Percentiles rank a stretch among this genome's conserved stretches.
These are phyloP conservation scores for Pyrenochaeta sp. DNA, from an alignment of 2,329 filamentous ascomycete genomes.

Conservation along the genomic window DNA sequence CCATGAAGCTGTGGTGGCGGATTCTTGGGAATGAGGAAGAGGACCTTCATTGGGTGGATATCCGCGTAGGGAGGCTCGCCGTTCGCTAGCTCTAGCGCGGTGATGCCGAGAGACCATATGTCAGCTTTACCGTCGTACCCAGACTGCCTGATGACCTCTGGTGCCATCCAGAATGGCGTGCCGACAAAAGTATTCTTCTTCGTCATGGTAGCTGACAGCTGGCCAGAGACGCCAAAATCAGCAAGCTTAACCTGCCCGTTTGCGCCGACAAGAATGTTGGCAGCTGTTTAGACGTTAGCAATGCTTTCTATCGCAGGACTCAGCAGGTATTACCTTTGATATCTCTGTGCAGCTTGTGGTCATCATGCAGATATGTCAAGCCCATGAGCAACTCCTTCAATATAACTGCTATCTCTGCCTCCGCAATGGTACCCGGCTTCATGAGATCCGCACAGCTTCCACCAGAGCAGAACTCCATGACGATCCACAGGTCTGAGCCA, in stretches of 20 bases:
- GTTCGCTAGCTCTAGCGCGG: constrained; percentile 87
- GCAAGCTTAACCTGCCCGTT: constrained; percentile 97
- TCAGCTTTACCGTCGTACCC: constrained; percentile 98
- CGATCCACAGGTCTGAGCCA: constrained; percentile 96
- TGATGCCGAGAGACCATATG: constrained; percentile 96
- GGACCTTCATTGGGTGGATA: constrained; percentile 97
- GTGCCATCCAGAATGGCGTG: constrained; percentile 99
- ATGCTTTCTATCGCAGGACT: no score
- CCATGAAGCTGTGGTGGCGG: constrained; percentile 75
- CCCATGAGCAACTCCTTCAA: constrained; percentile 88
- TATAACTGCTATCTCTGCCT: constrained; percentile 98
- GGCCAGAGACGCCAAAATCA: constrained; percentile 96
- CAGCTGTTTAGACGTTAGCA: constrained; percentile 66
- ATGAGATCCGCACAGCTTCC: constrained; percentile 96
- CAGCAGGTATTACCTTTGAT: constrained; percentile 77
- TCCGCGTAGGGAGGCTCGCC: constrained; percentile 95
- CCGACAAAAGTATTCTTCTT: constrained; percentile 99
- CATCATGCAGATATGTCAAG: constrained; percentile 89
- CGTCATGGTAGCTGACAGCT: constrained; percentile 96
- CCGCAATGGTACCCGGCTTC: constrained; percentile 89
- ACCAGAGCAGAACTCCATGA: constrained; percentile 99
- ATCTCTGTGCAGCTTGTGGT: constrained; percentile 95
- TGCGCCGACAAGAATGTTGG: constrained; percentile 87
- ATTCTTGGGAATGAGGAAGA: constrained; percentile 97
- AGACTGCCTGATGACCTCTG: constrained; percentile 96